Evolutionary conservation across 345 rosid species (phyloP), one percentile per base, ranked within the genome.

Genomic region (Salix koriyanagi): DNA sequence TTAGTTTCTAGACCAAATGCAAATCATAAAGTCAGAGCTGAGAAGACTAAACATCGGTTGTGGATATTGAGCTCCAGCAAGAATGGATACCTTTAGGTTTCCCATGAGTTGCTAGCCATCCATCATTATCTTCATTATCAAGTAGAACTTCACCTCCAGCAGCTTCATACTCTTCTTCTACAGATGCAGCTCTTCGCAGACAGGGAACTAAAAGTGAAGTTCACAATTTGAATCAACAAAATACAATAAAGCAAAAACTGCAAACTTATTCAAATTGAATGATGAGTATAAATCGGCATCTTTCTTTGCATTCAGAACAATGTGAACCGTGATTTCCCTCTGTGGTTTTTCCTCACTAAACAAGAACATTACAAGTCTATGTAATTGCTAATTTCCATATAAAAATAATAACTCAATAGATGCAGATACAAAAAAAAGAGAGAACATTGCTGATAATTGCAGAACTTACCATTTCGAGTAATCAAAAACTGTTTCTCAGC

Each of bases 51-150:
- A 46, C 46, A 26, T 36, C 30, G 46, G 52, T 15, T 60, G 25
- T 41, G 18, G 14, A 42, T 50, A 72, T 71, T n/a, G 32, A 62
- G 67, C 44, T 75, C 77, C 66, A 26, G 32, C 9, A 7, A 52
- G 15, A 46, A 56, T 46, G 58, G 36, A 42, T 70, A 94, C 99
- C 98, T 94, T 86, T 92, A 2, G 97, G 99, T 83, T 88, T 92
- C 74, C 99, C 99, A 75, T 96, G 98, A 56, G 99, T 96, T 3
- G 99, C 99, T 70, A 92, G 81, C 99, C 98, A 96, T 76, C 97
- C 99, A 80, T 96, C 98, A 83, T 91, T 83, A 75, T 96, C 98
- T 85, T 96, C 99, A 84, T 90, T 85, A 79, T 96, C 99, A 75
- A 94, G 90, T 74, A 92, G 85, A 81, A 96, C 87, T 88, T 96